phyloP scores from a whole-genome alignment of 179 eudicot species.

The Vitellaria paradoxa region DNA sequence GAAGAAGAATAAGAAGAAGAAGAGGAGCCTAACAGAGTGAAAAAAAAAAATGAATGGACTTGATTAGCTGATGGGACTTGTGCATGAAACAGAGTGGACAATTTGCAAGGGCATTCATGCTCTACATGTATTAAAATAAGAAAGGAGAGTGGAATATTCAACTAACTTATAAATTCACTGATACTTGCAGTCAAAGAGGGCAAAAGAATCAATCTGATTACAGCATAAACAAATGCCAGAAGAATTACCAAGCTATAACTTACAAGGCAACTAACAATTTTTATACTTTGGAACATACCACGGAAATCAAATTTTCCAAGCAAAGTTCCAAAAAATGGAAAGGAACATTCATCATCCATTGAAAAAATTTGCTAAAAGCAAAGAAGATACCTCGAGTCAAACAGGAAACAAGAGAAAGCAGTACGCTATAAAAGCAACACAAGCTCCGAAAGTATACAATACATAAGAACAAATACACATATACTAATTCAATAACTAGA shows the following conservation, averaged over 20 bases:
- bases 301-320: not conserved
- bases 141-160: not conserved
- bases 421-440: not conserved
- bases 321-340: not conserved
- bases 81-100: not conserved
- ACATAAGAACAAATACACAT: not conserved
- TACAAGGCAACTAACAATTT: not conserved
- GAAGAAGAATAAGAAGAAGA: no score
- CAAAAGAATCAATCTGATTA: no score
- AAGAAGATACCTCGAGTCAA: not conserved
- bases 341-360: not conserved
- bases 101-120: not conserved
- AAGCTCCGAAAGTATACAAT: not conserved
- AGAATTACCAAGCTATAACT: not conserved
- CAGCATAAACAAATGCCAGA: not conserved
- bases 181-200: not conserved
- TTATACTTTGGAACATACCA: not conserved
- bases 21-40: not conserved
- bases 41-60: not conserved
- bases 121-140: not conserved
- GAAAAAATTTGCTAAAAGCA: not conserved
- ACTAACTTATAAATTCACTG: no score
- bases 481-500: not conserved
- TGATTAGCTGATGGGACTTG: not conserved
- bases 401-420: not conserved